These are phyloP conservation scores for Diospyros lotus DNA, from an alignment of 148 eudicot species.

Conservation along the genomic window DNA sequence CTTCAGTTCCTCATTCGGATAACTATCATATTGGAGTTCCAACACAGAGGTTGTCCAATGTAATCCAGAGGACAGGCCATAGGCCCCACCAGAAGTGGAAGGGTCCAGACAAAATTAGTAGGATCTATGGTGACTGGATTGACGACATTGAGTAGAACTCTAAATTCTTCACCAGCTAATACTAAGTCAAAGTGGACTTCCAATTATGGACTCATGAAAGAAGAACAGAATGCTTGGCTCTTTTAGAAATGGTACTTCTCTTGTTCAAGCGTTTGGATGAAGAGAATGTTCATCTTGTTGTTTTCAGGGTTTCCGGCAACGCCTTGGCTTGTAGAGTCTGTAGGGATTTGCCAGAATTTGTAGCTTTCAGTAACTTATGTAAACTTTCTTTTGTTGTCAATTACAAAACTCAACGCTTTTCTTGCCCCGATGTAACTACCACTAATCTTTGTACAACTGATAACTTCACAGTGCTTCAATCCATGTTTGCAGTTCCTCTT, in stretches of 20 bases:
- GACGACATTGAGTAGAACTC: constrained; percentile 48
- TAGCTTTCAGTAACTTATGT: background rate
- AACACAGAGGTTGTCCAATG: constrained; percentile 52
- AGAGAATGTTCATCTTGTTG: background rate
- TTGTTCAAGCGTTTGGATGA: background rate
- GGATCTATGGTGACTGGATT: constrained; percentile 94
- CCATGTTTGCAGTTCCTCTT: too few species aligned
- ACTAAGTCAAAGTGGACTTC: background rate
- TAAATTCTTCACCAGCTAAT: background rate
- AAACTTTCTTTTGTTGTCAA: background rate
- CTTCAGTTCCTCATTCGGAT: constrained; percentile 32
- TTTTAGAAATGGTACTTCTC: background rate
- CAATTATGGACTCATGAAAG: background rate
- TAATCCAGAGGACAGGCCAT: constrained; percentile 44
- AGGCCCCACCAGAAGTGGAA: constrained; percentile 72
- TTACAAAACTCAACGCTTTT: too few species aligned
- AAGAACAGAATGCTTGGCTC: background rate
- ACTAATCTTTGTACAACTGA: too few species aligned
- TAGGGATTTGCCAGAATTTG: background rate
- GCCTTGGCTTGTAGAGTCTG: background rate
- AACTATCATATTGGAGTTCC: constrained; percentile 38
- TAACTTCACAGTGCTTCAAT: too few species aligned
- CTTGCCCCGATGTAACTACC: too few species aligned
- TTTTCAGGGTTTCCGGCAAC: background rate
- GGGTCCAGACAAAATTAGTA: constrained; percentile 88